phyloP scores from a whole-genome alignment of 306 rosid genomes.

The Ochetophila trinervis region DNA sequence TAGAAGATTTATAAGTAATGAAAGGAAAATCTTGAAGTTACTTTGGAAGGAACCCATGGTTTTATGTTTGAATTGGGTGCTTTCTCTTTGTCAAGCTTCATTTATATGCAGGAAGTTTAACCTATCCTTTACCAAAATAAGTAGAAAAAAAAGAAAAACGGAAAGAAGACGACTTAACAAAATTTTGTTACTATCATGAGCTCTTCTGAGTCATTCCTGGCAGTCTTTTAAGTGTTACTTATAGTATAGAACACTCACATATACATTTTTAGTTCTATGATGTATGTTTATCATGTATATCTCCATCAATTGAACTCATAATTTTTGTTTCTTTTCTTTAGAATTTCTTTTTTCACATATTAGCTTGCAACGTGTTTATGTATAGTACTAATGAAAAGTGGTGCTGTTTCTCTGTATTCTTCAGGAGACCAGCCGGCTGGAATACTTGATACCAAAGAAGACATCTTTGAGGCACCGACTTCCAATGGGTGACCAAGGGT shows the following conservation, averaged over 20 bases:
- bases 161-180: too few relatives aligned
- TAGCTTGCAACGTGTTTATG: background rate
- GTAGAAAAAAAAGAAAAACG: background rate
- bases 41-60: background rate
- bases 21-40: background rate
- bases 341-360: background rate
- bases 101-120: background rate
- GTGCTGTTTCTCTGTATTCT: slow-evolving; percentile 9
- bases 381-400: background rate
- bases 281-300: too few relatives aligned
- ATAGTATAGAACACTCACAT: too few relatives aligned
- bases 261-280: too few relatives aligned
- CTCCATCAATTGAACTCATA: too few relatives aligned
- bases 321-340: background rate
- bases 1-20: background rate
- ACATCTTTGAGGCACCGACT: slow-evolving; percentile 92
- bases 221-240: too few relatives aligned
- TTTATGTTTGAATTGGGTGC: background rate
- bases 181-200: too few relatives aligned
- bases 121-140: too few relatives aligned
- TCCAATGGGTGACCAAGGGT: slow-evolving; percentile 99
- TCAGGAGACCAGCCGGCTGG: slow-evolving; percentile 91
- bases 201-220: too few relatives aligned
- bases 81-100: background rate
- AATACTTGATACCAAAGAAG: slow-evolving; percentile 91